These are phyloP conservation scores for Scenedesmus sp. DNA, from an alignment of 163 green algal genomes.

Conservation along the genomic window DNA sequence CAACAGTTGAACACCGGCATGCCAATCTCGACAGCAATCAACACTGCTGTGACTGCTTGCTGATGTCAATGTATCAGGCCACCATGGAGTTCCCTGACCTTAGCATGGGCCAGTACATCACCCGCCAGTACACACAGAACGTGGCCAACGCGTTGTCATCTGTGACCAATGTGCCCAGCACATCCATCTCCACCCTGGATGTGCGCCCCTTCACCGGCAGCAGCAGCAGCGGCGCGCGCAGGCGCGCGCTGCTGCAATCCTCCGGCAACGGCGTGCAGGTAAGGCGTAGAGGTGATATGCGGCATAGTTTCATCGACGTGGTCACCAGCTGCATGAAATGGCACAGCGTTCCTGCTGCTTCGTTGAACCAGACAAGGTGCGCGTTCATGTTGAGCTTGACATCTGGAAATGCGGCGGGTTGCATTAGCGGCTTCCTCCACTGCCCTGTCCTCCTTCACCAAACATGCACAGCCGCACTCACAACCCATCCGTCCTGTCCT, in stretches of 20 bases:
- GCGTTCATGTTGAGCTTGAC: no score
- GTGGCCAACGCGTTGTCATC: slow-evolving; percentile 53
- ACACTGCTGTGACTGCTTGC: background rate
- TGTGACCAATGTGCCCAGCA: slow-evolving; percentile 43
- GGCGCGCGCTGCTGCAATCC: slow-evolving; percentile 29
- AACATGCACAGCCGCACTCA: background rate
- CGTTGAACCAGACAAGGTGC: no score
- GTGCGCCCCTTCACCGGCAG: slow-evolving; percentile 27
- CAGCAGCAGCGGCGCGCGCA: background rate
- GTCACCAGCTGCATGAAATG: no score
- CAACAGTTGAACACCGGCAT: no score
- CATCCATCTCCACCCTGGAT: slow-evolving; percentile 30
- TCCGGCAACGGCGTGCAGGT: slow-evolving; percentile 41
- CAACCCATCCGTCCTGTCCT: background rate
- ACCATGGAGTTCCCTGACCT: slow-evolving; percentile 46
- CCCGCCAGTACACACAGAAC: slow-evolving; percentile 53
- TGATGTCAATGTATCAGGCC: background rate
- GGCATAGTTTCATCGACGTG: no score
- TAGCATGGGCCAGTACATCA: slow-evolving; percentile 47
- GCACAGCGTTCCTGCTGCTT: no score
- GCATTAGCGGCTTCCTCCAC: no score
- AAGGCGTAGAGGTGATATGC: background rate
- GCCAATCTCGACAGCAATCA: no score
- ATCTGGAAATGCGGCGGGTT: no score
- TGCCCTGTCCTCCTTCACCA: no score